Percentiles rank a stretch among this genome's conserved stretches.
Conservation (phyloP, 257 asterid species). For the Salvia rosmarinus region DNA sequence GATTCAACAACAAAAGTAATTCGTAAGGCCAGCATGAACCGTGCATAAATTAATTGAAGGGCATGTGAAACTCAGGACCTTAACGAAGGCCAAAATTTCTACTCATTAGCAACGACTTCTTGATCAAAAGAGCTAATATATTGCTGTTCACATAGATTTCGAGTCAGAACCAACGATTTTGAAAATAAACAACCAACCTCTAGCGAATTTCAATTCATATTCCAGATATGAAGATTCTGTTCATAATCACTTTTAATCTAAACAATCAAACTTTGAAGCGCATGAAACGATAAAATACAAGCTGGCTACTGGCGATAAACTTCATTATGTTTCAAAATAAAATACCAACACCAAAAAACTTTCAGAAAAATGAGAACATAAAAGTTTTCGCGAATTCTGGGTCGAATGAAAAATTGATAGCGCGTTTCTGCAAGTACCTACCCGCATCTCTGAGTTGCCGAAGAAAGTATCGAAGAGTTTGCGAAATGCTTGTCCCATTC, state of each 20-base stretch:
- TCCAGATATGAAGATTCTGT: neutral
- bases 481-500: constrained; percentile 98
- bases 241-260: constrained; percentile 8
- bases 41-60: neutral
- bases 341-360: neutral
- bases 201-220: constrained; percentile 17
- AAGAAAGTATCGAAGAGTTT: constrained; percentile 95
- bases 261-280: constrained; percentile 3
- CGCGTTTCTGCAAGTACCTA: constrained; percentile 33
- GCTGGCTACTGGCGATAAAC: constrained; percentile 17
- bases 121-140: constrained; percentile 24
- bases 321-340: neutral
- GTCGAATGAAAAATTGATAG: neutral
- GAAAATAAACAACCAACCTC: constrained; percentile 25
- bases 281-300: constrained; percentile 2
- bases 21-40: neutral
- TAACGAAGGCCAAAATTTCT: neutral
- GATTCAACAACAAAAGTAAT: neutral
- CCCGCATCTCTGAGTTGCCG: constrained; percentile 98
- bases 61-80: constrained; percentile 20
- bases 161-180: constrained; percentile 3
- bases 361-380: constrained; percentile 2
- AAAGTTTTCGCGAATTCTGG: neutral
- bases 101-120: constrained; percentile 12
- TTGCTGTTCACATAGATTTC: neutral